phyloP scores from a whole-genome alignment of 495 filamentous ascomycete genomes.

The Penicillium herquei region DNA sequence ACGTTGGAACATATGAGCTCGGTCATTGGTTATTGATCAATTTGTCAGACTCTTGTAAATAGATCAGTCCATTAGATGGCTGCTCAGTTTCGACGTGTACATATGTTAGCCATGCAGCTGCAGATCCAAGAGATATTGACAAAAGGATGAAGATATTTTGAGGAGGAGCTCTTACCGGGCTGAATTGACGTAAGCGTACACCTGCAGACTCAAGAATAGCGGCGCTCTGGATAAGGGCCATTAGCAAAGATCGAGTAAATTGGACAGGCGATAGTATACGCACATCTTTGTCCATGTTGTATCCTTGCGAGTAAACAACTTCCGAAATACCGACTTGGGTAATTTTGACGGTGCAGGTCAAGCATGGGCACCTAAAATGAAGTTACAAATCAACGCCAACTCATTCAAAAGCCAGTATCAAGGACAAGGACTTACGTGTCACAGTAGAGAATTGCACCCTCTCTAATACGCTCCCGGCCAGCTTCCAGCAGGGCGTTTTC shows the following conservation, averaged over 20 bases:
- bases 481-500: constrained; percentile 96
- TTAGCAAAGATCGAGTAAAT: constrained; percentile 7
- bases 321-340: constrained; percentile 91
- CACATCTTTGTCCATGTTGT: constrained; percentile 82
- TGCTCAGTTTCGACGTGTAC: constrained; percentile 13
- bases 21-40: neutral
- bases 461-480: constrained; percentile 82
- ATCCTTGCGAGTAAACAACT: constrained; percentile 90
- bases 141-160: too few species aligned
- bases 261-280: constrained; percentile 2
- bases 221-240: constrained; percentile 55
- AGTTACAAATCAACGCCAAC: neutral
- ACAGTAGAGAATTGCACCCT: constrained; percentile 81
- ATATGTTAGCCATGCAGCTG: neutral
- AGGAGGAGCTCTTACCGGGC: constrained; percentile 63
- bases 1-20: too few species aligned
- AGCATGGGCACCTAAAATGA: constrained; percentile 70
- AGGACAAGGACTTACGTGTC: constrained; percentile 66
- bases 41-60: constrained; percentile 29
- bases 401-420: neutral
- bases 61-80: constrained; percentile 50
- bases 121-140: too few species aligned
- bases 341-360: constrained; percentile 99
- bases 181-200: constrained; percentile 76
- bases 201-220: constrained; percentile 72